Evolutionary conservation across 306 rosid species (phyloP).

Genomic region (Rosa lucieae): DNA sequence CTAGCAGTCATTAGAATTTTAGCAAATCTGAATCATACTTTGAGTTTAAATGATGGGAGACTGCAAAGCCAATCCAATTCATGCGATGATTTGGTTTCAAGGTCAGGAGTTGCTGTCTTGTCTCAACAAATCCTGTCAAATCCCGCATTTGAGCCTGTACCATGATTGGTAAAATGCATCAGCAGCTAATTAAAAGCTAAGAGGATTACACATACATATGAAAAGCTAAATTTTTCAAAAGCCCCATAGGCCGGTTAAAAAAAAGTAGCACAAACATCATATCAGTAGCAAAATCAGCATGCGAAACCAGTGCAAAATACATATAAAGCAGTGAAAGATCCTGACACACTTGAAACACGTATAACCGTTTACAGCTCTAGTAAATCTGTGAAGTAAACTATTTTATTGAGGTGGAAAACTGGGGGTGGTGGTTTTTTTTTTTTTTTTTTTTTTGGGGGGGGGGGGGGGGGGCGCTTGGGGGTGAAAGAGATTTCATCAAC

Average conservation of each 20-base stretch:
- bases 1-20: not conserved
- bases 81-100: slow-evolving; percentile 98
- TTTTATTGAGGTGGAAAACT: not conserved
- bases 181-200: slow-evolving; percentile 22
- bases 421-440: not conserved
- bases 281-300: not conserved
- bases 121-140: slow-evolving; percentile 94
- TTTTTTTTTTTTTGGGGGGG: too few species aligned
- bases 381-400: not conserved
- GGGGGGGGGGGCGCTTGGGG: too few species aligned
- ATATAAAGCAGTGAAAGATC: not conserved
- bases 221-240: not conserved
- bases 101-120: slow-evolving; percentile 86
- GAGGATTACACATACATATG: not conserved
- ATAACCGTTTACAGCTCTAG: not conserved
- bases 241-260: not conserved
- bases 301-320: not conserved
- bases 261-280: slow-evolving; percentile 4
- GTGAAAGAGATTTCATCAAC: not conserved
- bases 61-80: slow-evolving; percentile 99
- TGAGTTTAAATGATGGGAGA: slow-evolving; percentile 87
- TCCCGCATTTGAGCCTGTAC: slow-evolving; percentile 98
- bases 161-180: slow-evolving; percentile 19
- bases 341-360: not conserved
- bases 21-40: slow-evolving; percentile 49